These are phyloP conservation scores for Phylloboletellus chloephorus DNA, from an alignment of 1,284 basidiomycete species.

Conservation along the genomic window DNA sequence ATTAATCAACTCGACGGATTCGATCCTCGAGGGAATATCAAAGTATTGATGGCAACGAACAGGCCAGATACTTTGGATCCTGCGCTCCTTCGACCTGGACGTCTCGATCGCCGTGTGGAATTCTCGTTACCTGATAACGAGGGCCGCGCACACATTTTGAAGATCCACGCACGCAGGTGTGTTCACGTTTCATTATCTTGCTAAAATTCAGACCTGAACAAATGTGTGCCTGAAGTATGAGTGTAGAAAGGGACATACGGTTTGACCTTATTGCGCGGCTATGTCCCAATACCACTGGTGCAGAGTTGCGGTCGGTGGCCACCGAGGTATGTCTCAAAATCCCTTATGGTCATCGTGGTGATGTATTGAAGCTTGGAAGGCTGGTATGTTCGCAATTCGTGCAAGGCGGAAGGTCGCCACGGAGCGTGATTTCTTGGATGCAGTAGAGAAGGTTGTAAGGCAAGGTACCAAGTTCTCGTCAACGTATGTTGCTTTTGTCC, in stretches of 20 bases:
- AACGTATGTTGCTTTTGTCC: constrained; percentile 21
- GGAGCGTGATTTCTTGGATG: constrained; percentile 96
- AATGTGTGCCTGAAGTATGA: constrained; percentile 65
- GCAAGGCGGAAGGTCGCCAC: constrained; percentile 95
- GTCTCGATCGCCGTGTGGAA: constrained; percentile 93
- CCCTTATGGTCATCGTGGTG: constrained; percentile 1
- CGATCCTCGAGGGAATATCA: constrained; percentile 98
- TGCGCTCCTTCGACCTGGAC: constrained; percentile 91
- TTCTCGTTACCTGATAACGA: constrained; percentile 95
- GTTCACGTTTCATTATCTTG: constrained; percentile 6
- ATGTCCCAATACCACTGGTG: constrained; percentile 97
- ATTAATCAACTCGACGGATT: constrained; percentile 99
- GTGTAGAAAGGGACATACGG: constrained; percentile 93
- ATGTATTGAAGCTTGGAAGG: constrained; percentile 39
- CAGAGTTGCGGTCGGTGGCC: constrained; percentile 93
- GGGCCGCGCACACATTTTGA: constrained; percentile 93
- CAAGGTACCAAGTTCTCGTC: constrained; percentile 94
- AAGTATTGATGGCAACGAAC: constrained; percentile 99
- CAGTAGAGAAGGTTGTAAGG: constrained; percentile 96
- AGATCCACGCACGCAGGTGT: constrained; percentile 90
- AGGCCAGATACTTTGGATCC: constrained; percentile 99
- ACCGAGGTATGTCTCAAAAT: constrained; percentile 67
- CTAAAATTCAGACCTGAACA: constrained; percentile 8
- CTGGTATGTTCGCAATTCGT: constrained; percentile 99
- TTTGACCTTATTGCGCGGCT: constrained; percentile 96